Percentiles rank a stretch among this genome's conserved stretches.
Conservation (phyloP, 345 rosid genomes). For the Aethionema arabicum region DNA sequence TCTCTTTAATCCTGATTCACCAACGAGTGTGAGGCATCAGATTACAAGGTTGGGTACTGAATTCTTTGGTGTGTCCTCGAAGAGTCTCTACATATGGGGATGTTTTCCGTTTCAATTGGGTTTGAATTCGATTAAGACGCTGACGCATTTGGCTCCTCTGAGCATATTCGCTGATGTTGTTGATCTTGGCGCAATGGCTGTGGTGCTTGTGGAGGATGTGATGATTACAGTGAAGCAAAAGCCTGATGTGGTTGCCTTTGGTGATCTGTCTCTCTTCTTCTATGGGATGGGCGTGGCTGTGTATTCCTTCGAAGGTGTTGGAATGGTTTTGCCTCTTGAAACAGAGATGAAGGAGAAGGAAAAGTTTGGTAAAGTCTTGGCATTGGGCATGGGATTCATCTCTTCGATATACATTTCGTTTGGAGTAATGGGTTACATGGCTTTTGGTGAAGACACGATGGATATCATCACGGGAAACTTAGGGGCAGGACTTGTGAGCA, state of each 20-base stretch:
- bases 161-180: conserved; percentile 91
- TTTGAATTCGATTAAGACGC: conserved; percentile 60
- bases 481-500: conserved; percentile 60
- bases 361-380: conserved; percentile 56
- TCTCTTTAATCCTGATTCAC: conserved; percentile 37
- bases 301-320: conserved; percentile 75
- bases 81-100: conserved; percentile 63
- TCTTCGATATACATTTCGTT: conserved; percentile 61
- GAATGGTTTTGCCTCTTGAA: conserved; percentile 76
- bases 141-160: conserved; percentile 86
- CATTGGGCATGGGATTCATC: conserved; percentile 55
- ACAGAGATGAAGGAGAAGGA: conserved; percentile 60
- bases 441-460: conserved; percentile 64
- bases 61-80: conserved; percentile 50
- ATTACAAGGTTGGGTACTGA: conserved; percentile 34
- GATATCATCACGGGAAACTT: conserved; percentile 81
- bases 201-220: conserved; percentile 62
- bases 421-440: conserved; percentile 75
- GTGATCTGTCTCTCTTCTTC: conserved; percentile 59
- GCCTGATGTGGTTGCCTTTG: conserved; percentile 55
- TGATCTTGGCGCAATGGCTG: conserved; percentile 75
- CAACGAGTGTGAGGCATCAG: conserved; percentile 32
- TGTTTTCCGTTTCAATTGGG: conserved; percentile 86
- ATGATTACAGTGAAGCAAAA: conserved; percentile 41
- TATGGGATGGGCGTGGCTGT: conserved; percentile 84